These are phyloP conservation scores for Candida peoriensis DNA, from an alignment of 805 yeast species.

Conservation along the genomic window DNA sequence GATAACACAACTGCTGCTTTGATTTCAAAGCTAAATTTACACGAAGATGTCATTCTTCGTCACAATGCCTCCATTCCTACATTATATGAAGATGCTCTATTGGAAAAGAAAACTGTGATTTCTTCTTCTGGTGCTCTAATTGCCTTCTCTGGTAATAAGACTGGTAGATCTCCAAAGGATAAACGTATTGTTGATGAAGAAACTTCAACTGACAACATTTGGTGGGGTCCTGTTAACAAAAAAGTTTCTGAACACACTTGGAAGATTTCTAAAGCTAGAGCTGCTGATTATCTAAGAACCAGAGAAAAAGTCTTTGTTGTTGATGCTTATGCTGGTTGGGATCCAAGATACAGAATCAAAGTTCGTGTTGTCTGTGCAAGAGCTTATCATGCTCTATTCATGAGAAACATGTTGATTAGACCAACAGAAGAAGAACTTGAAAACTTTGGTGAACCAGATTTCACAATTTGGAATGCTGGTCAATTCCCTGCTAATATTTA, in stretches of 20 bases:
- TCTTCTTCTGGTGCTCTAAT: slow-evolving; percentile 91
- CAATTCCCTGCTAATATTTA: slow-evolving; percentile 96
- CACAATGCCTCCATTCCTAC: slow-evolving; percentile 94
- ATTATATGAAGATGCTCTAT: slow-evolving; percentile 89
- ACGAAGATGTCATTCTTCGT: slow-evolving; percentile 61
- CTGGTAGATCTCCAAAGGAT: slow-evolving; percentile 98
- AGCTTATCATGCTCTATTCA: slow-evolving; percentile 96
- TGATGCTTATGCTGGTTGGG: slow-evolving; percentile 99
- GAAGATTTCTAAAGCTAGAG: slow-evolving; percentile 94
- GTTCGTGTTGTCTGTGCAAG: slow-evolving; percentile 96
- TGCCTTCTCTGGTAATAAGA: slow-evolving; percentile 92
- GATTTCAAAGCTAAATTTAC: slow-evolving; percentile 38
- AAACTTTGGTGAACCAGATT: slow-evolving; percentile 92
- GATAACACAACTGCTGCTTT: slow-evolving; percentile 17
- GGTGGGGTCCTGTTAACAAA: slow-evolving; percentile 99
- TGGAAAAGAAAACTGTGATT: slow-evolving; percentile 86
- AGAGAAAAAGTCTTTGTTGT: slow-evolving; percentile 90
- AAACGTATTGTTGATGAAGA: slow-evolving; percentile 96
- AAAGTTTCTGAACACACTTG: slow-evolving; percentile 92
- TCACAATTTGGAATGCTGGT: slow-evolving; percentile 97
- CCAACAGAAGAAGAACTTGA: slow-evolving; percentile 88
- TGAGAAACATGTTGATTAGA: slow-evolving; percentile 96
- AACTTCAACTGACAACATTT: slow-evolving; percentile 73
- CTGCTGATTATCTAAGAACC: slow-evolving; percentile 93
- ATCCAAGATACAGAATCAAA: slow-evolving; percentile 93